phyloP scores from a whole-genome alignment of 2,329 filamentous ascomycete species.

The Ascochyta koolunga region DNA sequence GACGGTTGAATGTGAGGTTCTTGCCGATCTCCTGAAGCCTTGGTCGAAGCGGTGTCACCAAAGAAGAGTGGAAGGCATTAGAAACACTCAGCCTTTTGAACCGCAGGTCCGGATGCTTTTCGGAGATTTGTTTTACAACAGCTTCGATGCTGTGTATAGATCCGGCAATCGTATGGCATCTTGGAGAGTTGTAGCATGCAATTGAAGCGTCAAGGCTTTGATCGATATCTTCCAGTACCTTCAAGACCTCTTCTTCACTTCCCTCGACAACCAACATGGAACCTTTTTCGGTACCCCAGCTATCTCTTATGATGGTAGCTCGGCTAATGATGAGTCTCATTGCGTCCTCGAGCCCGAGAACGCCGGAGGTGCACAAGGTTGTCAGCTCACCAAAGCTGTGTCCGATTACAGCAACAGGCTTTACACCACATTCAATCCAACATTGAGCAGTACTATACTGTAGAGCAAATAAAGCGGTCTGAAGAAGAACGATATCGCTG shows the following conservation, averaged over 20 bases:
- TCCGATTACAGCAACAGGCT: conserved; percentile 30
- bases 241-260: not conserved
- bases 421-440: conserved; percentile 32
- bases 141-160: conserved; percentile 20
- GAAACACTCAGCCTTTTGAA: conserved; percentile 27
- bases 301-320: conserved; percentile 39
- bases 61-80: conserved; percentile 33
- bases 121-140: conserved; percentile 18
- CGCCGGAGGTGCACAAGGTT: conserved; percentile 44
- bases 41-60: conserved; percentile 33
- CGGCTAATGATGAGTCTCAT: conserved; percentile 36
- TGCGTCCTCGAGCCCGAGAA: conserved; percentile 38
- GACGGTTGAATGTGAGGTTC: conserved; percentile 39
- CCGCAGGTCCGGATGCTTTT: not conserved
- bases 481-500: conserved; percentile 25
- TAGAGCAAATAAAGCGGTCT: conserved; percentile 40
- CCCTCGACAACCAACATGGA: conserved; percentile 40
- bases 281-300: conserved; percentile 47
- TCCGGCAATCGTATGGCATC: conserved; percentile 51
- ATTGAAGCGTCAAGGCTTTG: conserved; percentile 42
- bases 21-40: conserved; percentile 22
- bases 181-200: conserved; percentile 51
- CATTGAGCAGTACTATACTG: conserved; percentile 39
- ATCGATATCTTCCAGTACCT: not conserved
- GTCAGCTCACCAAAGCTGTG: conserved; percentile 44